Evolutionary conservation across 306 rosid species (phyloP).

Genomic region (Astragalus glycyphyllos): DNA sequence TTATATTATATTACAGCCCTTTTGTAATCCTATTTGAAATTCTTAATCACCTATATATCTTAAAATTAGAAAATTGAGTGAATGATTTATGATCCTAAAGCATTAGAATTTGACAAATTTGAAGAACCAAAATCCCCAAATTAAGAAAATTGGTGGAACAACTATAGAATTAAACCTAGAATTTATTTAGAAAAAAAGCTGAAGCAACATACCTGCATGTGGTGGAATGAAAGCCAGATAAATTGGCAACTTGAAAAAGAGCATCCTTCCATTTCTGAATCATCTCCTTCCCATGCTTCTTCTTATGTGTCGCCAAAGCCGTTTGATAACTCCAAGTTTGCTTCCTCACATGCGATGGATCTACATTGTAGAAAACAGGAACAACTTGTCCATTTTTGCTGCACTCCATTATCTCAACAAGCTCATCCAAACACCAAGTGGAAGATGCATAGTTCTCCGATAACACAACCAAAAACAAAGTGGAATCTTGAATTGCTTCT

Average conservation of each 20-base stretch:
- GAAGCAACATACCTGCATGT: not conserved
- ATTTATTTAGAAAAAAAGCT: too few relatives aligned
- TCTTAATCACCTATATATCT: too few relatives aligned
- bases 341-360: not conserved
- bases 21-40: too few relatives aligned
- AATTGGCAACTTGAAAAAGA: not conserved
- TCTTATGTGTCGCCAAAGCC: not conserved
- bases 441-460: conserved; percentile 28
- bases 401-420: conserved; percentile 8
- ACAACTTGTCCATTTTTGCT: not conserved
- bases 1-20: too few relatives aligned
- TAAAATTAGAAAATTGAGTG: too few relatives aligned
- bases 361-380: not conserved
- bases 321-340: not conserved
- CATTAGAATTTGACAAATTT: too few relatives aligned
- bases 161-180: too few relatives aligned
- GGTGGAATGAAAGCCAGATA: conserved; percentile 5
- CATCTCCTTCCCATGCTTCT: not conserved
- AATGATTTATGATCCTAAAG: too few relatives aligned
- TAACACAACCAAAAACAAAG: not conserved
- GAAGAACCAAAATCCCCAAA: too few relatives aligned
- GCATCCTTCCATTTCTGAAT: conserved; percentile 7
- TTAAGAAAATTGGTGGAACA: too few relatives aligned
- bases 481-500: not conserved
- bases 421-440: conserved; percentile 35